Evolutionary conservation across 768 basidiomycete species (phyloP).

Genomic region (Crepidotus variabilis): DNA sequence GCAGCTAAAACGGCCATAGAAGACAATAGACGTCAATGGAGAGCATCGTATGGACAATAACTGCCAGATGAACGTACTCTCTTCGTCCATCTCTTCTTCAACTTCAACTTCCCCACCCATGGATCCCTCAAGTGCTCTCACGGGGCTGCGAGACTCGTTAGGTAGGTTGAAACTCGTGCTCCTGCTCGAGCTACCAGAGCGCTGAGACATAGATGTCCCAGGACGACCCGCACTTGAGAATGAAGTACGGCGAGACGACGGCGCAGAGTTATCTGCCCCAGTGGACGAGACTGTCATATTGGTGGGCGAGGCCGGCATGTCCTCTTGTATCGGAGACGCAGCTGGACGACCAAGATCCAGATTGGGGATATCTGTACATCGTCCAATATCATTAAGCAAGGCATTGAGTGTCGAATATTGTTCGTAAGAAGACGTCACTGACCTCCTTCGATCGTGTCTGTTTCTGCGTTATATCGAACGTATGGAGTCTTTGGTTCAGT

Average conservation of each 20-base stretch:
- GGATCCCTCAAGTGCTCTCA: conserved; percentile 53
- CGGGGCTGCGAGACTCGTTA: conserved; percentile 58
- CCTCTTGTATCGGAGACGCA: conserved; percentile 28
- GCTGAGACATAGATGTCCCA: conserved; percentile 45
- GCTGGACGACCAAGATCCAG: conserved; percentile 55
- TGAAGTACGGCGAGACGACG: conserved; percentile 73
- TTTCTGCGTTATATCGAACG: conserved; percentile 85
- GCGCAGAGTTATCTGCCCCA: conserved; percentile 57
- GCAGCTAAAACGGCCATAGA: conserved; percentile 44
- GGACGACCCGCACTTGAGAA: conserved; percentile 63
- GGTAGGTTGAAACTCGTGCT: conserved; percentile 85
- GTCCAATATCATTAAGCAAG: neutral
- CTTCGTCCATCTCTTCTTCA: conserved; percentile 82
- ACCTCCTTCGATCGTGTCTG: conserved; percentile 86
- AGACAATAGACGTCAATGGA: conserved; percentile 1
- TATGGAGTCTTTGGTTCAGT: conserved; percentile 97
- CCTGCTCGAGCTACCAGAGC: conserved; percentile 65
- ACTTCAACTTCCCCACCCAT: conserved; percentile 68
- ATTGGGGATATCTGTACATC: conserved; percentile 72
- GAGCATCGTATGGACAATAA: neutral
- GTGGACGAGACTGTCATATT: conserved; percentile 52
- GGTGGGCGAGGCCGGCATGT: conserved; percentile 23
- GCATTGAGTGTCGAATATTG: neutral
- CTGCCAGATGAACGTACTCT: conserved; percentile 47
- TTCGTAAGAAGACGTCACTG: conserved; percentile 16